These are phyloP conservation scores for Danielia reshetovae DNA, from an alignment of 805 yeast genomes.

Conservation along the genomic window DNA sequence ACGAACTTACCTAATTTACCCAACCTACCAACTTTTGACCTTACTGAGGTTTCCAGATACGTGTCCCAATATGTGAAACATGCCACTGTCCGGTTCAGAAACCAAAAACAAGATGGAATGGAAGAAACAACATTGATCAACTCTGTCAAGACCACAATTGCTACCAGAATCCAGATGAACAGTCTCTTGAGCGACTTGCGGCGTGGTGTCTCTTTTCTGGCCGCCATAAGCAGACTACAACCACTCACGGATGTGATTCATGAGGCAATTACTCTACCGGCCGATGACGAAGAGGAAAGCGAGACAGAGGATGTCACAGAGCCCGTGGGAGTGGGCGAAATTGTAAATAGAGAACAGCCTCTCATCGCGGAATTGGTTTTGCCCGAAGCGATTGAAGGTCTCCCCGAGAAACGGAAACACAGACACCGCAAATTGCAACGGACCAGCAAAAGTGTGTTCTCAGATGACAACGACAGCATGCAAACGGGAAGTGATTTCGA, in stretches of 20 bases:
- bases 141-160: constrained; percentile 36
- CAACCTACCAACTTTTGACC: constrained; percentile 19
- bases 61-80: constrained; percentile 23
- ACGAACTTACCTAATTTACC: constrained; percentile 24
- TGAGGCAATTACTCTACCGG: constrained; percentile 46
- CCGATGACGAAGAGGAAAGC: constrained; percentile 37
- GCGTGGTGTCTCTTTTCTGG: constrained; percentile 45
- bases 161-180: constrained; percentile 40
- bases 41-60: constrained; percentile 28
- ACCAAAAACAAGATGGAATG: not conserved
- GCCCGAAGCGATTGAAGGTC: constrained; percentile 35
- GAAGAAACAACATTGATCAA: constrained; percentile 18
- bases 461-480: constrained; percentile 13
- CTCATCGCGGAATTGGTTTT: constrained; percentile 49
- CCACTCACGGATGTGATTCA: constrained; percentile 42
- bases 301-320: constrained; percentile 28
- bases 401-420: constrained; percentile 10
- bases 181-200: constrained; percentile 37
- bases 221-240: constrained; percentile 52
- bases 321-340: constrained; percentile 52
- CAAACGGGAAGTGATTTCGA: constrained; percentile 14
- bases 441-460: constrained; percentile 6
- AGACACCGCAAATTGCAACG: not conserved
- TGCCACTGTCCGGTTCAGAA: constrained; percentile 3
- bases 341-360: constrained; percentile 46